Evolutionary conservation across 129 eudicot species (phyloP).

Genomic region (Helichrysum umbraculigerum): DNA sequence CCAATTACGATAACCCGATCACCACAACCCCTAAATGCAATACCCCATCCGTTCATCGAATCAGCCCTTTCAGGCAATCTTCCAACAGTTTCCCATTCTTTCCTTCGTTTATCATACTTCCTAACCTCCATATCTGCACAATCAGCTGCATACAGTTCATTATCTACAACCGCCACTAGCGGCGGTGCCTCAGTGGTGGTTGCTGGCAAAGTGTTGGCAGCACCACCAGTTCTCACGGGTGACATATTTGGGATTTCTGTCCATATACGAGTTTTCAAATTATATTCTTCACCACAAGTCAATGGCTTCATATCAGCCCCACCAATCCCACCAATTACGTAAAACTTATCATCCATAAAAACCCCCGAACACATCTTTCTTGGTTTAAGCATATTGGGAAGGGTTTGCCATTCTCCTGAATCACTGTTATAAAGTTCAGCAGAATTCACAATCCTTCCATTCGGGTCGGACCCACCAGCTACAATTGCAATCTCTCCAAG

Average conservation of each 20-base stretch:
- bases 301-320: conserved; percentile 48
- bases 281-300: conserved; percentile 81
- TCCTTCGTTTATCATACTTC: conserved; percentile 52
- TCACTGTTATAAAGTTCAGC: conserved; percentile 80
- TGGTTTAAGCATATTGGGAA: conserved; percentile 62
- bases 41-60: conserved; percentile 88
- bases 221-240: conserved; percentile 46
- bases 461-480: conserved; percentile 76
- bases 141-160: conserved; percentile 80
- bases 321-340: conserved; percentile 81
- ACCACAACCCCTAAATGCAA: conserved; percentile 88
- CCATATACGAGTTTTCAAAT: conserved; percentile 58
- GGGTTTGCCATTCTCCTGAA: conserved; percentile 54
- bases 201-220: conserved; percentile 37
- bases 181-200: conserved; percentile 86
- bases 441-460: conserved; percentile 46
- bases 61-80: conserved; percentile 74
- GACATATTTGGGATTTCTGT: conserved; percentile 77
- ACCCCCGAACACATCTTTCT: conserved; percentile 82
- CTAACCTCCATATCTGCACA: conserved; percentile 76
- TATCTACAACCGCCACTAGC: conserved; percentile 79
- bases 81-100: conserved; percentile 62
- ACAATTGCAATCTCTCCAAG: conserved; percentile 73
- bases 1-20: conserved; percentile 80
- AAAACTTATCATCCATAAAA: conserved; percentile 87